Evolutionary conservation across 108 stramenopile genomes (phyloP), one percentile per base, ranked within the genome.

Genomic region (Pinguiococcus pyrenoidosus): DNA sequence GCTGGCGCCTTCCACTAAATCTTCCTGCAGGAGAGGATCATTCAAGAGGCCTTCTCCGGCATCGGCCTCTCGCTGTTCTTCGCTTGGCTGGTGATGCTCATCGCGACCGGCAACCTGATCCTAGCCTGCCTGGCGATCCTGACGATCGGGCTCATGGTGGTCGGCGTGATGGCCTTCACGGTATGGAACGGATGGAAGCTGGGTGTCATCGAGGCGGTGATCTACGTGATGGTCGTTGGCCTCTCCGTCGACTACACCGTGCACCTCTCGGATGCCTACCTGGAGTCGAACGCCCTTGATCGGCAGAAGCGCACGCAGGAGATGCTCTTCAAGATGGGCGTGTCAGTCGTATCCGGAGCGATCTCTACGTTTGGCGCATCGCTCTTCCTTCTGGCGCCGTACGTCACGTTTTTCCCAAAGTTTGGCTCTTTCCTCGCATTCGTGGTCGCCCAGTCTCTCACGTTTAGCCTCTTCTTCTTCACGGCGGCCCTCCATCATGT

Each of bases 171-270:
- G 3, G 18, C 44, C 44, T 44, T 44, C 44, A 44, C 44, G 7
- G 44, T 44, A 3, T 22, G 20, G 12, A 44, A 44, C 25, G 44
- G 44, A 10, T 44, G 44, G 44, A 44, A 44, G 44, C 44, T 44
- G 22, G 44, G 44, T 17, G 44, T 44, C 17, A 12, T 44, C 21
- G 44, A 44, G 25, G 16, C 44, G 4, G 22, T 44, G 7, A 21
- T 44, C 12, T 44, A 25, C 25, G 44, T 44, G 3, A 44, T 44
- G 44, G 44, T 44, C 6, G 30, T 32, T 4, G 30, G 30, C 30
- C 30, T 32, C 30, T 7, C 6, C 30, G 30, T 32, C 6, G 30
- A 32, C 30, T 32, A 32, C 30, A 32, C 30, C 6, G 30, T 32
- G 30, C 30, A 32, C 30, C 30, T 32, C 30, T 32, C 30, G 30